These are phyloP conservation scores for Phtheirospermum japonicum DNA, from an alignment of 257 asterid genomes.

Conservation along the genomic window DNA sequence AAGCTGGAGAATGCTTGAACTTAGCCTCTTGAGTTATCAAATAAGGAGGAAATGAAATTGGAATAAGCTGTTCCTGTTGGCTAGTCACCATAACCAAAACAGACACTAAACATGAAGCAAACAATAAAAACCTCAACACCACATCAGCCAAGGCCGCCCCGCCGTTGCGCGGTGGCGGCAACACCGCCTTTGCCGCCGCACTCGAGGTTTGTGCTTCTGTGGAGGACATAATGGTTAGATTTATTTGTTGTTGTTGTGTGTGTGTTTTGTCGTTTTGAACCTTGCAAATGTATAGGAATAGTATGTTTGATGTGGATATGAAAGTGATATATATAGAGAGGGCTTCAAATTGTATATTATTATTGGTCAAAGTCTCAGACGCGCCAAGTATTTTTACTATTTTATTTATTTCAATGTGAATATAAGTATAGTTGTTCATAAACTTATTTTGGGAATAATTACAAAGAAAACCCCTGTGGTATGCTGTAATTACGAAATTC, in stretches of 20 bases:
- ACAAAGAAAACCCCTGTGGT: not conserved
- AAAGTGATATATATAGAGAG: not conserved
- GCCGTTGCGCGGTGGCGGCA: conserved; percentile 14
- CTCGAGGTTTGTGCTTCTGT: conserved; percentile 7
- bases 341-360: not conserved
- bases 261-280: not conserved
- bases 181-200: conserved; percentile 25
- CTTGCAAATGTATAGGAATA: not conserved
- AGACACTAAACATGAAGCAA: conserved; percentile 51
- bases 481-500: no score
- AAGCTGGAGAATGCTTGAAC: conserved; percentile 70
- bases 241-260: not conserved
- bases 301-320: not conserved
- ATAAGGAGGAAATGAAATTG: conserved; percentile 43
- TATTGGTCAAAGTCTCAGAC: not conserved
- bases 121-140: conserved; percentile 57
- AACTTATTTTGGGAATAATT: not conserved
- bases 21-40: conserved; percentile 38
- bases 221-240: conserved; percentile 34
- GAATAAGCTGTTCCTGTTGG: conserved; percentile 41
- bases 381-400: not conserved
- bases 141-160: conserved; percentile 41
- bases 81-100: conserved; percentile 65
- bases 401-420: not conserved
- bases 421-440: not conserved